phyloP scores from a whole-genome alignment of 1,139 yeast genomes.

The Suhomyces bolitotheri region DNA sequence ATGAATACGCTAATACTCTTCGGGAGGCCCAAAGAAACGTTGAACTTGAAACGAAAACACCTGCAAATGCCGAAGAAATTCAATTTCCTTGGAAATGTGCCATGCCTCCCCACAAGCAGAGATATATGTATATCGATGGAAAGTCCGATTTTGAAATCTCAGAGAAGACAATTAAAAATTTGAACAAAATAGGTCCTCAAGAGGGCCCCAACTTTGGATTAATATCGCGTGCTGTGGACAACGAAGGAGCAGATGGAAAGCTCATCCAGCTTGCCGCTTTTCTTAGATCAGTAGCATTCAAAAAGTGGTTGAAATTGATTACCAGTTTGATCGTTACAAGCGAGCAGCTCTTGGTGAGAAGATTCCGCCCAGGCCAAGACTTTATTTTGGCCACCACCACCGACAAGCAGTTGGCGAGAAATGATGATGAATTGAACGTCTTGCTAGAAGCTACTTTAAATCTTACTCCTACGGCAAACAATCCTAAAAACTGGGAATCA shows the following conservation, averaged over 20 bases:
- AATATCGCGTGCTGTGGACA: slow-evolving; percentile 14
- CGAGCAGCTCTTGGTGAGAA: slow-evolving; percentile 70
- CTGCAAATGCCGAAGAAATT: slow-evolving; percentile 58
- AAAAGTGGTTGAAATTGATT: slow-evolving; percentile 65
- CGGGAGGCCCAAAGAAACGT: slow-evolving; percentile 48
- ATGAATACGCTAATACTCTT: slow-evolving; percentile 51
- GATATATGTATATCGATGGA: slow-evolving; percentile 85
- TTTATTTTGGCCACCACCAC: slow-evolving; percentile 86
- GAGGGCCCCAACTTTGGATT: slow-evolving; percentile 57
- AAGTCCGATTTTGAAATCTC: slow-evolving; percentile 33
- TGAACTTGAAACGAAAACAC: slow-evolving; percentile 61
- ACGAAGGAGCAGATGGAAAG: slow-evolving; percentile 25
- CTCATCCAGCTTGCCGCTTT: slow-evolving; percentile 59
- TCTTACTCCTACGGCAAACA: slow-evolving; percentile 66
- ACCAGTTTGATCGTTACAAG: slow-evolving; percentile 67
- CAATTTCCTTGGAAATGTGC: slow-evolving; percentile 84
- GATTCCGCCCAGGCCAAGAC: slow-evolving; percentile 95
- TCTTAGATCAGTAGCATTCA: slow-evolving; percentile 61
- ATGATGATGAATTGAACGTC: slow-evolving; percentile 47
- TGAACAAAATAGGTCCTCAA: slow-evolving; percentile 43
- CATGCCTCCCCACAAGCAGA: slow-evolving; percentile 89
- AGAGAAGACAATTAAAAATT: slow-evolving; percentile 28
- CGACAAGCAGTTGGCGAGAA: slow-evolving; percentile 46
- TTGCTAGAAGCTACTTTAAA: slow-evolving; percentile 69
- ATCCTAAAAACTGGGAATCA: slow-evolving; percentile 67